Percentiles rank a stretch among this genome's conserved stretches.
Evolutionary conservation across 108 stramenopile species (phyloP).

Genomic region (Pseudonitzschia delicatissima): DNA sequence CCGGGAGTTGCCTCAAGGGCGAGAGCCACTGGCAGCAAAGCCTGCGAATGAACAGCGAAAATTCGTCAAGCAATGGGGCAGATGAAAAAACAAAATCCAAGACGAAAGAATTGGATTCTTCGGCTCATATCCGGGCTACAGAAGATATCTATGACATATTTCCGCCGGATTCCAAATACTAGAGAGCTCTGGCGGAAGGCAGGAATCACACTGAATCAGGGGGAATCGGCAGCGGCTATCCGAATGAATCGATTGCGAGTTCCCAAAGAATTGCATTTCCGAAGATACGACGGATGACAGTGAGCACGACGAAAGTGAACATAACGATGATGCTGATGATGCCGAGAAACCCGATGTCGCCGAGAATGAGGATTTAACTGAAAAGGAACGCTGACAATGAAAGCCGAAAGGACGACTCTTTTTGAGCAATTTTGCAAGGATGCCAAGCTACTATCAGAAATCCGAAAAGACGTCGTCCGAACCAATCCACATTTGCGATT

Average conservation of each 20-base stretch:
- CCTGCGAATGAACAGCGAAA: background rate
- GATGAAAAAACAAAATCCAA: background rate
- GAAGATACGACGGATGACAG: constrained; percentile 13
- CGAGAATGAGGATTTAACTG: background rate
- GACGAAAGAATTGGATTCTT: background rate
- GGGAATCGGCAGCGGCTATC: constrained; percentile 5
- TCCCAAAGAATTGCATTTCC: constrained; percentile 7
- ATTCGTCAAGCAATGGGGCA: constrained; percentile 16
- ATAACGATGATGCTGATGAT: background rate
- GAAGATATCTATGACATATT: constrained; percentile 22
- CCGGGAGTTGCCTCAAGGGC: background rate
- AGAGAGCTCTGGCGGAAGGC: constrained; percentile 41
- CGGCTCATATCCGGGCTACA: background rate
- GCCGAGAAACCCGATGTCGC: background rate
- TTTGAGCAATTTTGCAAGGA: constrained; percentile 51
- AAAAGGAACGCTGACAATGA: background rate
- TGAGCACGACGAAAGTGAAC: background rate
- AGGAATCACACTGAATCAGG: constrained; percentile 17
- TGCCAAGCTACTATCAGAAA: constrained; percentile 70
- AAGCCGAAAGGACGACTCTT: too few relatives aligned
- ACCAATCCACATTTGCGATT: constrained; percentile 85
- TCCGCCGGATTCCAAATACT: constrained; percentile 16
- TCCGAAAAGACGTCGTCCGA: constrained; percentile 87
- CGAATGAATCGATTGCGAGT: background rate
- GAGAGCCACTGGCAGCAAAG: background rate